A percentile compares a stretch with the other conserved stretches of the same genome.
Conservation (phyloP, 306 rosid species). For the Dicorynia guianensis region DNA sequence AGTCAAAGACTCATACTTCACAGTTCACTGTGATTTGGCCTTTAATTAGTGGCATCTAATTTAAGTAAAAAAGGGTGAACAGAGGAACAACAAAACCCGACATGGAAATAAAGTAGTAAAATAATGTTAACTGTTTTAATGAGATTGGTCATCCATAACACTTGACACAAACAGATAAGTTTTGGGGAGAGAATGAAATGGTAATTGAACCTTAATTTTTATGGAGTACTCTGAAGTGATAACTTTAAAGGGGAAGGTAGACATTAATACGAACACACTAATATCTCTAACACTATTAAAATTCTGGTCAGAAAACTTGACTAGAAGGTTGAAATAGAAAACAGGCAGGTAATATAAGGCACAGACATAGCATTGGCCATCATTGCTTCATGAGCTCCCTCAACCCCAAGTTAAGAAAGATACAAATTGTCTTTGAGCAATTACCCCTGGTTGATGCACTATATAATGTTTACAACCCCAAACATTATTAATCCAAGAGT, state of each 20-base stretch:
- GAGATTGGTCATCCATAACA: no score
- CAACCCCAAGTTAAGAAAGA: background rate
- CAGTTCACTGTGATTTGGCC: no score
- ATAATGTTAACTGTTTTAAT: background rate
- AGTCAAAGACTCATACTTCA: background rate
- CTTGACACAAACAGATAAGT: background rate
- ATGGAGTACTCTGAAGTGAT: background rate
- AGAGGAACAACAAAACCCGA: background rate
- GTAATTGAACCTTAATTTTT: background rate
- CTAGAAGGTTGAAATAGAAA: background rate
- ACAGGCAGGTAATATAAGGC: background rate
- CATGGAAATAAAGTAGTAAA: background rate
- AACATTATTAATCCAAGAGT: background rate
- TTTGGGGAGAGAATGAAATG: background rate
- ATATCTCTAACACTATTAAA: background rate
- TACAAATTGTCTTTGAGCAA: no score
- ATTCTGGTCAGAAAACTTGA: background rate
- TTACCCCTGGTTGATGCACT: background rate
- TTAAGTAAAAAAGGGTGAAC: background rate
- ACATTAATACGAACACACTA: background rate
- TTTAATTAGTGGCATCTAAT: background rate
- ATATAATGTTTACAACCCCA: background rate
- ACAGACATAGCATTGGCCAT: background rate
- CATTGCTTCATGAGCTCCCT: background rate
- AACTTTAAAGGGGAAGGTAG: background rate